Base-by-base conservation (phyloP, 176 grass and related monocot species). In the Dactylis glomerata region DNA sequence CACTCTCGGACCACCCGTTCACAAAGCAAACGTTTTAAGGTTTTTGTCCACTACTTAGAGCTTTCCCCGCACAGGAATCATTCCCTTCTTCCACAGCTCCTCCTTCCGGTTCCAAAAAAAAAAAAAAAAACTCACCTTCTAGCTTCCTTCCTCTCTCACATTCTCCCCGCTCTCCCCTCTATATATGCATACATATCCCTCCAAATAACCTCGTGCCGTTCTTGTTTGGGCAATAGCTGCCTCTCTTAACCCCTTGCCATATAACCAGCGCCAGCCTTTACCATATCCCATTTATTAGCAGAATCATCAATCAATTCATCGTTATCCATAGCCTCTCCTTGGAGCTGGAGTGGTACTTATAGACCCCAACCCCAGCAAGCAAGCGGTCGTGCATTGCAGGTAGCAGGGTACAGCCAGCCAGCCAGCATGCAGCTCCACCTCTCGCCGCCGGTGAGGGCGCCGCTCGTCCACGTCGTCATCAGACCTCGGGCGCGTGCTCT, bases 71-170 rank as follows among this genome's bases (percentile, higher is more conserved):
- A 41, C 40, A 8, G 40, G 40, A 41, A 41, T 41, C 40, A 41
- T 41, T 1, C 40, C 40, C 40, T 41, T 41, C 34, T 8, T 41
- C 40, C 40, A 41, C 40, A 41, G 40, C 40, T 8, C 40, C 10
- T 8, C 8, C 40, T 36, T 5, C 8, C 40, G 5, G 6, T 9
- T 0, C 6, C 40, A 41, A 41, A 41, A 41, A 41, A 41, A 41
- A 41, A 41, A 41, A 41, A 41, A 36, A 36, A 3, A 2, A 2
- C 40, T 0, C 6, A 41, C 40, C 40, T 41, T 41, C 40, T 41
- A 41, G 7, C 40, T 41, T 87, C 70, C 75, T 82, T 82, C 85
- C 19, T 52, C 13, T 69, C 67, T 28, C 15, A n/a, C n/a, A n/a
- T n/a, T n/a, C n/a, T n/a, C 30, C 37, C n/a, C 40, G 5, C 11